Base-by-base conservation (phyloP, 1,284 basidiomycete genomes). In the Neonothopanus nambi region DNA sequence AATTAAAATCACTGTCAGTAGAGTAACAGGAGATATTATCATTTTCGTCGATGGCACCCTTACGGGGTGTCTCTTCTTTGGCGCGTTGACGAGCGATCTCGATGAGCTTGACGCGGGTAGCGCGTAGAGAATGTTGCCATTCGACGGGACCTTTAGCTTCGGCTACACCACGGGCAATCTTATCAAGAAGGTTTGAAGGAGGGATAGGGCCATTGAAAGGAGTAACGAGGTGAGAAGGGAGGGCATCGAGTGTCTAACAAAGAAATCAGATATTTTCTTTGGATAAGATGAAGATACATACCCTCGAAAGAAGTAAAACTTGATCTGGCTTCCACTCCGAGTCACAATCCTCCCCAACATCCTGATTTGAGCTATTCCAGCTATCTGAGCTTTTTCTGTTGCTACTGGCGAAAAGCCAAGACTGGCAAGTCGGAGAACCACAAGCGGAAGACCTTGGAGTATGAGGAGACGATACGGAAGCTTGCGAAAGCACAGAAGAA, bases 151-250 rank as follows among this genome's bases (percentile, higher is more conserved):
- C 87, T 63, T 90, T 90, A 51, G 86, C 85, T 28, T 84, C 70
- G 3, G 77, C 71, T 54, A 92, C 80, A 54, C 87, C 84, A 35
- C 85, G 81, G 13, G 89, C 87, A 59, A 92, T 84, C 73, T 88
- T 91, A 68, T 92, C 89, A 58, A 92, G 81, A 17, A 91, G 79
- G 66, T 91, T 91, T 9, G 87, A 82, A 21, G 89, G 90, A 4
- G 89, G 90, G 15, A 91, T 79, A 41, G 83, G 77, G 24, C 90
- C 89, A 59, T 85, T 84, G 75, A 89, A 91, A 50, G 89, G 90
- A 13, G 89, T 92, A 65, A 89, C 75, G 21, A 91, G 77, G 63
- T 91, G 87, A 12, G 84, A 74, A n/a, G 89, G 89, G 56, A 91
- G 80, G 40, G 86, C 86, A 65, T 92, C 89, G 18, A 92, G 76